A percentile compares a stretch with the other conserved stretches of the same genome.
Evolutionary conservation across 169 alveolate species (phyloP).

Genomic region (Plasmodium inui): DNA sequence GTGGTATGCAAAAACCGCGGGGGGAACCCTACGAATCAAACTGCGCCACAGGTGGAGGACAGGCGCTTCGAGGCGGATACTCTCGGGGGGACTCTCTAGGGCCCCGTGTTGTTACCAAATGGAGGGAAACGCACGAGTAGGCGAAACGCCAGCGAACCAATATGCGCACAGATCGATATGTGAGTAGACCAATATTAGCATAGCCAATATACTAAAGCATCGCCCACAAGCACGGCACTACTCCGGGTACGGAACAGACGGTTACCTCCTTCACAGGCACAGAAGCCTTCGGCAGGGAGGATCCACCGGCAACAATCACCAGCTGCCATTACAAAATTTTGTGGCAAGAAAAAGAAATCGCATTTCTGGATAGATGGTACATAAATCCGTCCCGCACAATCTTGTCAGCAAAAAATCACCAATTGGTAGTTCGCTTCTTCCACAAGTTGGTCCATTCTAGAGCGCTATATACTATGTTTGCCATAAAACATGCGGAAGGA

Average conservation of each 20-base stretch:
- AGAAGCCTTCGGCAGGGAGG: background rate
- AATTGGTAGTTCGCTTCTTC: background rate
- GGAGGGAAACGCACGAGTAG: background rate
- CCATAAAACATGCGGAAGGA: background rate
- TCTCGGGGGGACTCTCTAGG: background rate
- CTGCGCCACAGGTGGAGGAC: background rate
- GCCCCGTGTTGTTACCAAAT: background rate
- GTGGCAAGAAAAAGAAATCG: background rate
- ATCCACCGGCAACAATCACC: background rate
- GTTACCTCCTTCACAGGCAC: background rate
- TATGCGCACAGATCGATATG: background rate
- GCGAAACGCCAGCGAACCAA: background rate
- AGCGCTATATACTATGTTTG: background rate
- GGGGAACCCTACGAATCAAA: background rate
- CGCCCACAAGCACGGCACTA: background rate
- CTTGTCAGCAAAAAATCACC: background rate
- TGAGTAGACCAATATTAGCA: too few relatives aligned
- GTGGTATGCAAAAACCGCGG: background rate
- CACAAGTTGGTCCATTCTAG: background rate
- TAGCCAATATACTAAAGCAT: background rate
- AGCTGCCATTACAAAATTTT: background rate
- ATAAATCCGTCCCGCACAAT: background rate
- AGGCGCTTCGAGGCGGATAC: background rate
- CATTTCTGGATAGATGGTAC: background rate
- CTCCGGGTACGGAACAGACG: background rate